Evolutionary conservation across 2,329 filamentous ascomycete species (phyloP).

Genomic region (Penicillium sp.): DNA sequence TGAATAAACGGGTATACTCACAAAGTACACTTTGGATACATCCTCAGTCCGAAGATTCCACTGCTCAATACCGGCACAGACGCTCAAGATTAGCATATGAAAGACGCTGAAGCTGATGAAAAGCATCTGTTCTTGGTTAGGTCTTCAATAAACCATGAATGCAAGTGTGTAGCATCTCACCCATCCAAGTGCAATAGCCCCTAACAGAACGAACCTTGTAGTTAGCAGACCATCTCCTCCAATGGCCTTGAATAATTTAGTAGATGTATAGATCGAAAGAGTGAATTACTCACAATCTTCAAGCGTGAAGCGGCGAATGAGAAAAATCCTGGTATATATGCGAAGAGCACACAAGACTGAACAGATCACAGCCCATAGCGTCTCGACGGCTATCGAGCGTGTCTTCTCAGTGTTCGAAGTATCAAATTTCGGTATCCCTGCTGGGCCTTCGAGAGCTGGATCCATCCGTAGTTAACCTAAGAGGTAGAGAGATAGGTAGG

Average conservation of each 20-base stretch:
- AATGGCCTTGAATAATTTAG: too few species aligned
- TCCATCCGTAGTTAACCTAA: too few species aligned
- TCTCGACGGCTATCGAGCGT: too few species aligned
- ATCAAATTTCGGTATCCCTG: too few species aligned
- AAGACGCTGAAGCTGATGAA: not conserved
- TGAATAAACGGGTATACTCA: not conserved
- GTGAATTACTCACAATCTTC: not conserved
- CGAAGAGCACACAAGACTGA: not conserved
- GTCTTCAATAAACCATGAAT: not conserved
- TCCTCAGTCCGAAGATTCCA: not conserved
- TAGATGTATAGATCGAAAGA: not conserved
- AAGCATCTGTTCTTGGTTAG: not conserved
- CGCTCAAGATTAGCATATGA: not conserved
- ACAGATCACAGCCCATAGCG: not conserved
- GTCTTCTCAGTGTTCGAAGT: too few species aligned
- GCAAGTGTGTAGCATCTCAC: not conserved
- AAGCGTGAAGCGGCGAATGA: not conserved
- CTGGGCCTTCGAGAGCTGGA: too few species aligned
- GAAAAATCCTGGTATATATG: not conserved
- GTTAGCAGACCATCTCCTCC: not conserved
- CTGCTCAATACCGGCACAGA: not conserved
- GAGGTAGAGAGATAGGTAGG: too few species aligned
- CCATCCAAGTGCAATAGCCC: not conserved
- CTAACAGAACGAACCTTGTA: not conserved
- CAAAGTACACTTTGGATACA: not conserved